phyloP scores from a whole-genome alignment of 495 filamentous ascomycete species.

The Trichocladium uniseriatum region DNA sequence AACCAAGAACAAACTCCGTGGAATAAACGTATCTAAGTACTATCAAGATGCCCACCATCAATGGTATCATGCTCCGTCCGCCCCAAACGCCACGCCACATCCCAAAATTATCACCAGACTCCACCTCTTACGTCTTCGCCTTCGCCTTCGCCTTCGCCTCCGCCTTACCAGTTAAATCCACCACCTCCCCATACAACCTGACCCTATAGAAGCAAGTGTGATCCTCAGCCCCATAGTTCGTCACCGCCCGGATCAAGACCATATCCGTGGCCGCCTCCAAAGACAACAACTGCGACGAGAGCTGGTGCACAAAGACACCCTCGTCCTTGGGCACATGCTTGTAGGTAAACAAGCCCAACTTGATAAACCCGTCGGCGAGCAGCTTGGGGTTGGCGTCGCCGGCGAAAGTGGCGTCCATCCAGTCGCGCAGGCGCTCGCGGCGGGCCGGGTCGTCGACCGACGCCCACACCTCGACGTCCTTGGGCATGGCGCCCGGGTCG shows the following conservation, averaged over 20 bases:
- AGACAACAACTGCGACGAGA: constrained; percentile 32
- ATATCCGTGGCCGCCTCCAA: constrained; percentile 30
- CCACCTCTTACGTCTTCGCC: not conserved
- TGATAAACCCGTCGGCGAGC: constrained; percentile 32
- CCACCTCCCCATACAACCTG: constrained; percentile 41
- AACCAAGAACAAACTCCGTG: not conserved
- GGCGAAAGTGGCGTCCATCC: constrained; percentile 24
- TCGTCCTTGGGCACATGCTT: constrained; percentile 33
- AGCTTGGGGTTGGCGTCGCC: constrained; percentile 7
- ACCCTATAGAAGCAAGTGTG: constrained; percentile 57
- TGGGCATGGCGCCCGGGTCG: constrained; percentile 48
- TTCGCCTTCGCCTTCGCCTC: no score
- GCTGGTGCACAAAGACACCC: constrained; percentile 41
- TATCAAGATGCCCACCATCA: not conserved
- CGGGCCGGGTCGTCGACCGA: constrained; percentile 29
- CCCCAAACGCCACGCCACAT: not conserved
- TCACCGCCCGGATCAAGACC: constrained; percentile 42
- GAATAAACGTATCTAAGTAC: not conserved
- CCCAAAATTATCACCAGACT: not conserved
- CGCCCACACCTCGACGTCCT: constrained; percentile 52
- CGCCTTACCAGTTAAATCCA: no score
- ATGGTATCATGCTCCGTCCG: constrained; percentile 2
- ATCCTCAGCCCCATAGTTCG: constrained; percentile 44
- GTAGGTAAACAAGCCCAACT: constrained; percentile 47
- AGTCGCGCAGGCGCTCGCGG: constrained; percentile 22